A percentile compares a stretch with the other conserved stretches of the same genome.
These are phyloP conservation scores for Helichrysum umbraculigerum DNA, from an alignment of 129 eudicot species.

Conservation along the genomic window DNA sequence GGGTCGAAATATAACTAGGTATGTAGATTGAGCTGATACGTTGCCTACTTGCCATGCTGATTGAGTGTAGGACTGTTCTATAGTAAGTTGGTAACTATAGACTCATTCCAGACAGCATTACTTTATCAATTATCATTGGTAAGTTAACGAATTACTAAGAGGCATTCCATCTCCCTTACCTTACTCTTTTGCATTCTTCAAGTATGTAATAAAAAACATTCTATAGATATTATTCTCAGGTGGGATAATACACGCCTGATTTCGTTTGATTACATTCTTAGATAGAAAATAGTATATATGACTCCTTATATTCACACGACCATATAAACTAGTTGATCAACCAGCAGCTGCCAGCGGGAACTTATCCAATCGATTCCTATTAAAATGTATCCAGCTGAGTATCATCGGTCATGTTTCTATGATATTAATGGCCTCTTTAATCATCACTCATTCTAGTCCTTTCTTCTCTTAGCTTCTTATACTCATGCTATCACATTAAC, in stretches of 20 bases:
- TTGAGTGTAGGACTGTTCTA: not conserved
- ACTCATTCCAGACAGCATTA: not conserved
- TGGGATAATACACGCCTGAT: not conserved
- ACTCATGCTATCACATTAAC: too few relatives aligned
- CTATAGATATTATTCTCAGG: not conserved
- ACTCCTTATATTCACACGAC: not conserved
- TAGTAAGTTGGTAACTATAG: constrained; percentile 1
- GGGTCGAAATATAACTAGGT: not conserved
- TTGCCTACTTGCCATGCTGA: not conserved
- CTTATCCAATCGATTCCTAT: not conserved
- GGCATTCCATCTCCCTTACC: not conserved
- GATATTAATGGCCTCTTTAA: not conserved
- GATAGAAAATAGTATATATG: not conserved
- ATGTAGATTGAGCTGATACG: not conserved
- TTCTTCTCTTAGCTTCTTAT: too few relatives aligned
- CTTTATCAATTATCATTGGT: not conserved
- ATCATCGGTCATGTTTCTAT: not conserved
- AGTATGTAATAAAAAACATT: not conserved
- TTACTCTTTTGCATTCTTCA: not conserved
- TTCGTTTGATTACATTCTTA: not conserved
- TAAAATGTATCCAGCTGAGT: not conserved
- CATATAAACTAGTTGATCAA: not conserved
- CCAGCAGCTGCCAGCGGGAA: not conserved
- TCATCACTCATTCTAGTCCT: not conserved
- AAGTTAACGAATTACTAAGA: constrained; percentile 1